Percentiles rank a stretch among this genome's conserved stretches.
Conservation (phyloP, 441 rosid species). For the Gossypium schwendimanii region DNA sequence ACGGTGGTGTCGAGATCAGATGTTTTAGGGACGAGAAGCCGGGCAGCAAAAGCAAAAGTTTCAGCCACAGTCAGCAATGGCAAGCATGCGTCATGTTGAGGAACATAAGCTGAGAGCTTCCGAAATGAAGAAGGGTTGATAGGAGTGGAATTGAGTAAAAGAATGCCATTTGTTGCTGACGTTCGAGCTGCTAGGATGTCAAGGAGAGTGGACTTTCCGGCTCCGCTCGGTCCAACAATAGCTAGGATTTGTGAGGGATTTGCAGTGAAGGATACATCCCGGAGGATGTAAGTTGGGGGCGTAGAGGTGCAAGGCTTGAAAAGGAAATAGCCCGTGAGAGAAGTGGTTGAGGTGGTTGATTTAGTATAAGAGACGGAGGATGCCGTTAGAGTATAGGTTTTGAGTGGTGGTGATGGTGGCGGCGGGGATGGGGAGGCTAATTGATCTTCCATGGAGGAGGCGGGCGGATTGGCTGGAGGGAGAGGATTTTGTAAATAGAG, state of each 20-base stretch:
- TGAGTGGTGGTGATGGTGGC: constrained; percentile 20
- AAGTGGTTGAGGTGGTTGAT: constrained; percentile 21
- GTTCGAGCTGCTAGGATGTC: constrained; percentile 78
- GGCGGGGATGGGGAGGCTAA: constrained; percentile 18
- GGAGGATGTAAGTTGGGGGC: constrained; percentile 53
- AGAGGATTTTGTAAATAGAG: constrained; percentile 1
- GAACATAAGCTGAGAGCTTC: constrained; percentile 77
- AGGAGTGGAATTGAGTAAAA: constrained; percentile 61
- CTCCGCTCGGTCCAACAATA: constrained; percentile 87
- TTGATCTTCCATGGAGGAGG: constrained; percentile 38
- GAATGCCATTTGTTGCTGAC: constrained; percentile 56
- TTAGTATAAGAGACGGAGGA: constrained; percentile 56
- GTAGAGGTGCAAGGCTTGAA: constrained; percentile 30
- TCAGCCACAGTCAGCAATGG: constrained; percentile 71
- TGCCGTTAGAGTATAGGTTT: constrained; percentile 52
- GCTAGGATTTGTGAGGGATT: constrained; percentile 80
- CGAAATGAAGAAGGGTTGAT: constrained; percentile 70
- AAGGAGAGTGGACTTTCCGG: constrained; percentile 87
- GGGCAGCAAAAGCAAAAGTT: constrained; percentile 63
- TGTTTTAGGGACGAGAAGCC: constrained; percentile 47
- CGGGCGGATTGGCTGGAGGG: not conserved
- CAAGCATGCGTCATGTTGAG: constrained; percentile 71
- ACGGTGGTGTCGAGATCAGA: constrained; percentile 34
- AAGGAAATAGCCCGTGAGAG: constrained; percentile 20
- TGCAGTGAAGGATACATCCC: constrained; percentile 61